phyloP scores from a whole-genome alignment of 108 stramenopile genomes.

The Parietichytrium sp. region DNA sequence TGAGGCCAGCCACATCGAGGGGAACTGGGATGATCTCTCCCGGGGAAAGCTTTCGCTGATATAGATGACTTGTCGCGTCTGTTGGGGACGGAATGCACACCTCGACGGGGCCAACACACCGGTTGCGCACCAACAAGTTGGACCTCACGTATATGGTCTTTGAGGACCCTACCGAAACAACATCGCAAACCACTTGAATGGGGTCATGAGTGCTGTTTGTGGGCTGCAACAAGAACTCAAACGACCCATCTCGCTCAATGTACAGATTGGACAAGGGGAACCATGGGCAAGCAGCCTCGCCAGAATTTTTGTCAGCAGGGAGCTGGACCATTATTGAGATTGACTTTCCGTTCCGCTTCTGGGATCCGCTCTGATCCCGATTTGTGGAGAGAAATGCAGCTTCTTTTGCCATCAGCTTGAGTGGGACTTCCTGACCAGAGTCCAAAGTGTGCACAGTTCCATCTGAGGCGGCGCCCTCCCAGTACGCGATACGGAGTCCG shows the following conservation, averaged over 20 bases:
- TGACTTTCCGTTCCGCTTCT: background rate
- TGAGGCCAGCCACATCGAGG: constrained; percentile 12
- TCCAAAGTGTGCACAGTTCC: background rate
- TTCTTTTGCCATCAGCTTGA: background rate
- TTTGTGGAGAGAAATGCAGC: no score
- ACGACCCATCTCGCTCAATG: constrained; percentile 2
- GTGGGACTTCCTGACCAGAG: background rate
- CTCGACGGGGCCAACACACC: constrained; percentile 15
- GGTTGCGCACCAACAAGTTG: constrained; percentile 2
- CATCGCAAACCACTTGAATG: background rate
- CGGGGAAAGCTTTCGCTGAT: background rate
- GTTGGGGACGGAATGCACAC: background rate
- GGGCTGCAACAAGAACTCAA: background rate
- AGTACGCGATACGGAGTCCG: constrained; percentile 10
- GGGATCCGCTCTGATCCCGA: no score
- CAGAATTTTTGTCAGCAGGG: background rate
- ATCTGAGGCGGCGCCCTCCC: background rate
- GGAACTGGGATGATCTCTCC: constrained; percentile 34
- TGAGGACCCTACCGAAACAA: constrained; percentile 8
- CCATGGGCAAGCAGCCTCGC: constrained; percentile 34
- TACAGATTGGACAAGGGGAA: background rate
- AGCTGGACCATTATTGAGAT: background rate
- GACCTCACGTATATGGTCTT: constrained; percentile 9
- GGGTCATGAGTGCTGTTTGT: background rate
- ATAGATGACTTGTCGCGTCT: background rate